Evolutionary conservation across 192 early-diverging fungal species (phyloP), one percentile per base, ranked within the genome.

Genomic region (Coemansia nantahalensis): DNA sequence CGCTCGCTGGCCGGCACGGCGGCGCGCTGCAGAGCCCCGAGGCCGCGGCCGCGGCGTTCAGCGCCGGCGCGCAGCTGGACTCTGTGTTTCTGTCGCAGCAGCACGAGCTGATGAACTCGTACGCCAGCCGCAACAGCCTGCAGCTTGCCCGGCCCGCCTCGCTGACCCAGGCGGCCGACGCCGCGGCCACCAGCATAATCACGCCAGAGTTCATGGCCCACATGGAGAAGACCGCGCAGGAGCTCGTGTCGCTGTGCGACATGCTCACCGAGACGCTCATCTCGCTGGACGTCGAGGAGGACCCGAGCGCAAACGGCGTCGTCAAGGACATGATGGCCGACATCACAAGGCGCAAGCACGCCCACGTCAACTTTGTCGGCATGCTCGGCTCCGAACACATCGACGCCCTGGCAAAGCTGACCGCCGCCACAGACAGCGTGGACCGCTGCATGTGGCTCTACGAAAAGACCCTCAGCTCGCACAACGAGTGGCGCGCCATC

Each of bases 401-500:
- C 15, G 56, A 52, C 11, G 41, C 56, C 16, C 32, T 73, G 10
- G 23, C 54, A 1, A 56, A 38, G 30, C 58, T 73, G 28, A 65
- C 62, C 1, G 45, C 46, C 6, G 43, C 58, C 8, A 38, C 33
- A 12, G 62, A 61, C 36, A 21, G 46, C 15, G 58, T 56, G 2
- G 69, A 65, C 30, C 61, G 56, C 17, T 65, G 62, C 26, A 23
- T 56, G 39, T 73, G 69, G 69, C 54, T 61, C 1, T 61, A 61
- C 28, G 62, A 62, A 32, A 73, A 65, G 19, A 57, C 62, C 15
- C 23, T 65, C n/a, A 61, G 56, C 22, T 50, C 70, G 36, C 70
- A 73, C 32, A 62, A 66, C 40, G 70, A 65, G 40, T 73, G 70
- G 70, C 57, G 50, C 50, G 57, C 68, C 17, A 72, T 72, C 33